phyloP scores from a whole-genome alignment of 108 stramenopile species.

The Asterionellopsis glacialis region DNA sequence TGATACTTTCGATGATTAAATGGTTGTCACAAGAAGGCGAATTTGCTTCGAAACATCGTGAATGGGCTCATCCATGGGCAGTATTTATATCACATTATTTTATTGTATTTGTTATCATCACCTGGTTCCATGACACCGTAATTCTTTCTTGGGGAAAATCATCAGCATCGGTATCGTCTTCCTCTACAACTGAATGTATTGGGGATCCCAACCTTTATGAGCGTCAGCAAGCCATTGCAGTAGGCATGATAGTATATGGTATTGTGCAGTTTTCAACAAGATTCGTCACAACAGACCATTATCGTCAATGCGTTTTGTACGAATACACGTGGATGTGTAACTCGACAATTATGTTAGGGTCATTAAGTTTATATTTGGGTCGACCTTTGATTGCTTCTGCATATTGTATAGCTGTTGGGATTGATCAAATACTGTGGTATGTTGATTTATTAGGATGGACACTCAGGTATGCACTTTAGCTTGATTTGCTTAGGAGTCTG shows the following conservation, averaged over 20 bases:
- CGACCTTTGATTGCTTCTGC: constrained; percentile 55
- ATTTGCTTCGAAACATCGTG: constrained; percentile 41
- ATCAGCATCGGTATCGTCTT: too few relatives aligned
- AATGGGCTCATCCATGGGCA: constrained; percentile 42
- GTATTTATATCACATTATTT: constrained; percentile 52
- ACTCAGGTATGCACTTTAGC: constrained; percentile 9
- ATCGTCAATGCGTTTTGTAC: constrained; percentile 31
- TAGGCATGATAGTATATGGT: too few relatives aligned
- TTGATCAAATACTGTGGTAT: constrained; percentile 83
- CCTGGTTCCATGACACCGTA: too few relatives aligned
- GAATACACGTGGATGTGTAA: constrained; percentile 77
- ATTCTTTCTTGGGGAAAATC: too few relatives aligned
- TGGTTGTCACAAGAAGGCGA: constrained; percentile 51
- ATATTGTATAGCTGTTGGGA: constrained; percentile 61
- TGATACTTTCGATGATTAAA: neutral
- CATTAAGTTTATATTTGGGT: constrained; percentile 37
- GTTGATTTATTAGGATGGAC: constrained; percentile 40
- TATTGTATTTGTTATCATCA: too few relatives aligned
- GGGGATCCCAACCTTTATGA: too few relatives aligned
- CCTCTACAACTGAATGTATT: too few relatives aligned
- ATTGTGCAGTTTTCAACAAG: too few relatives aligned
- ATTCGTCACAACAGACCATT: too few relatives aligned
- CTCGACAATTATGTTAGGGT: constrained; percentile 44
- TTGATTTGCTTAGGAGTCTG: constrained; percentile 1
- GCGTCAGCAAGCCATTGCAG: too few relatives aligned